Base-by-base conservation (phyloP, 306 rosid genomes). In the Alnus glutinosa region DNA sequence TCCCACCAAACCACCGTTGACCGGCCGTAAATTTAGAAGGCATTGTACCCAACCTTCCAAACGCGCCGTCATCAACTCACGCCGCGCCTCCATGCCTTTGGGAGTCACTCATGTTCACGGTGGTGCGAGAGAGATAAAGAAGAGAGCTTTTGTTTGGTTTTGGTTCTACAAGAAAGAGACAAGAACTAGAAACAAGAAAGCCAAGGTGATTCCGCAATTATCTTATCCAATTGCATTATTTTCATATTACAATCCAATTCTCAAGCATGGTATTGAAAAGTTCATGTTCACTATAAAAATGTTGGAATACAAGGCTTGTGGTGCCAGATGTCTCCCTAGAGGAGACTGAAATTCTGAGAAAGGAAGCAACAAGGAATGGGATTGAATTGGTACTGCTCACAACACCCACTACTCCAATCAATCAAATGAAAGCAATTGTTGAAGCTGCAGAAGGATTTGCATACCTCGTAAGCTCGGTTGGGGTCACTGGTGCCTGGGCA, bases 291-390 rank as follows among this genome's bases (percentile, higher is more conserved):
- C 75, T 19, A 46, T 95, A 46, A 90, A 73, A 83, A 89, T 34
- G 85, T n/a, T 9, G 98, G 97, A 6, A 87, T 91, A 50, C 93
- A 82, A 72, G 98, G 74, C 94, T 95, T 76, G 97, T 95, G 74
- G 97, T 95, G 75, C 98, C 98, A 7, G 98, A 95, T 81, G 98
- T 95, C 79, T 97, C 98, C 57, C 82, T 92, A 64, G 98, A 93
- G 81, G 97, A 92, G 87, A 87, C 98, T 1, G 85, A 81, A 32
- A 66, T 42, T 80, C 69, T 95, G 85, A 90, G 98, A 85, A 73
- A 51, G 48, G 97, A 92, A 88, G 97, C 98, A 76, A 77, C 72
- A 83, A 91, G 91, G 77, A 42, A 92, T 78, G 83, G 88, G 58
- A 89, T 95, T 73, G 98, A 95, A 80, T 81, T 95, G 94, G 99